Percentiles rank a stretch among this genome's conserved stretches.
These are phyloP conservation scores for Aristolochia fimbriata DNA, from an alignment of 164 flowering plant species.

Conservation along the genomic window DNA sequence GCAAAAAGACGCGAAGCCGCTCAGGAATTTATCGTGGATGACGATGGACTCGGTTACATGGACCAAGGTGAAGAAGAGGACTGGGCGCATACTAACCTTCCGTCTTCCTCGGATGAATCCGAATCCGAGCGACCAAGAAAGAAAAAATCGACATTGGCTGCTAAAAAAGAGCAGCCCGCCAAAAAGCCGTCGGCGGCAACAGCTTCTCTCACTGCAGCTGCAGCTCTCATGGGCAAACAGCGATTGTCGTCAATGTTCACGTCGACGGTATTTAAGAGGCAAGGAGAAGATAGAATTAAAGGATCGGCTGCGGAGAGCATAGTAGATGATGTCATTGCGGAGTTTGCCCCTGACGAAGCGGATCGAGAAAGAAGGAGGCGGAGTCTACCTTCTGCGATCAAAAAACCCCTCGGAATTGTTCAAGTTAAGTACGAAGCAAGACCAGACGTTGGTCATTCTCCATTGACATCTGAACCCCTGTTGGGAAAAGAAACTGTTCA, in stretches of 20 bases:
- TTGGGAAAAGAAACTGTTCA: background rate
- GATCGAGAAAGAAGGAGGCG: conserved; percentile 71
- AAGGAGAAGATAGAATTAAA: conserved; percentile 35
- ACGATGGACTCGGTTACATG: conserved; percentile 69
- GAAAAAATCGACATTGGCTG: conserved; percentile 21
- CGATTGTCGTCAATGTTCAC: conserved; percentile 76
- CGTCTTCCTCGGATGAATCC: conserved; percentile 54
- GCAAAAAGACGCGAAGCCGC: conserved; percentile 64
- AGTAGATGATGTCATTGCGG: conserved; percentile 84
- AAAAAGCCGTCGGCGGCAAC: conserved; percentile 34
- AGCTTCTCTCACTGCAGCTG: conserved; percentile 45
- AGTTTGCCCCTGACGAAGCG: conserved; percentile 79
- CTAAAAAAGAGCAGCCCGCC: conserved; percentile 36
- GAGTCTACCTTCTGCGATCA: conserved; percentile 10
- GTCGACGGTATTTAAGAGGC: conserved; percentile 57
- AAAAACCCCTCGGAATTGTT: background rate
- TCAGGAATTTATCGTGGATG: conserved; percentile 69
- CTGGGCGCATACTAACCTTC: conserved; percentile 46
- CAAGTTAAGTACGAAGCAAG: conserved; percentile 19
- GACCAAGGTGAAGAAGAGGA: conserved; percentile 93
- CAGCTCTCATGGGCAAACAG: conserved; percentile 87
- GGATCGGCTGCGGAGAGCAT: conserved; percentile 43
- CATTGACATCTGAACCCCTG: conserved; percentile 4
- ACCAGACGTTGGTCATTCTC: conserved; percentile 3
- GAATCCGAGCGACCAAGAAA: conserved; percentile 48